These are phyloP conservation scores for Nannochloris sp. DNA, from an alignment of 139 green algal genomes.

Conservation along the genomic window DNA sequence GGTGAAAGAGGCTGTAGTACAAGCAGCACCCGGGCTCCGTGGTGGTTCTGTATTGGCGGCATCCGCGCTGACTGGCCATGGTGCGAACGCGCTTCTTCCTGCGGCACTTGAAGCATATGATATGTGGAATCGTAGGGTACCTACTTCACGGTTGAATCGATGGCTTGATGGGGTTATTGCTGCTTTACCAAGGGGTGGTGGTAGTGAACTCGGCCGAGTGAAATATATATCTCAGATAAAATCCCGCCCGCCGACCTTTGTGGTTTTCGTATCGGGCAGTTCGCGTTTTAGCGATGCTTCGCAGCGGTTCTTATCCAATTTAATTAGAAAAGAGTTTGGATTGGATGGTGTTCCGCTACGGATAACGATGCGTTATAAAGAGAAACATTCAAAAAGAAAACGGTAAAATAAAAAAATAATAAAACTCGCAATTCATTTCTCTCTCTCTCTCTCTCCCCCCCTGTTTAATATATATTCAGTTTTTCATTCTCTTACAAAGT, in stretches of 20 bases:
- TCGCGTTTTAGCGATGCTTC: not conserved
- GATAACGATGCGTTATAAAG: conserved; percentile 2
- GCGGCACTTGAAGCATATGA: conserved; percentile 33
- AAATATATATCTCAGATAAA: conserved; percentile 64
- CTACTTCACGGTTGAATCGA: conserved; percentile 47
- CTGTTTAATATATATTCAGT: too few species aligned
- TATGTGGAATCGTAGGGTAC: conserved; percentile 54
- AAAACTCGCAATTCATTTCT: too few species aligned
- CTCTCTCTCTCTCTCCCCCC: too few species aligned
- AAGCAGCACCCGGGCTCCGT: conserved; percentile 21
- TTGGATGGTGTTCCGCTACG: conserved; percentile 20
- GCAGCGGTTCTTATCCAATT: conserved; percentile 6
- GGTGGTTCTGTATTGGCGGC: conserved; percentile 43
- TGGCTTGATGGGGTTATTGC: conserved; percentile 33
- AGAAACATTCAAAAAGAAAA: not conserved
- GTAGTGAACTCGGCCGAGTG: conserved; percentile 35
- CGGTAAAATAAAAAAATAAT: not conserved
- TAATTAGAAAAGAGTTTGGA: conserved; percentile 20
- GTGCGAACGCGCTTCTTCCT: conserved; percentile 45
- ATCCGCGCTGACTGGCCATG: conserved; percentile 47
- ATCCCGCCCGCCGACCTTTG: conserved; percentile 69
- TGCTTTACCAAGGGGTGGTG: conserved; percentile 6
- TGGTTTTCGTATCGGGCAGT: conserved; percentile 44
- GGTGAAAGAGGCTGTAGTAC: conserved; percentile 14
- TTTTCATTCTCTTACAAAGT: too few species aligned